Conservation (phyloP, 139 green algal genomes). For the Closterium sp. region DNA sequence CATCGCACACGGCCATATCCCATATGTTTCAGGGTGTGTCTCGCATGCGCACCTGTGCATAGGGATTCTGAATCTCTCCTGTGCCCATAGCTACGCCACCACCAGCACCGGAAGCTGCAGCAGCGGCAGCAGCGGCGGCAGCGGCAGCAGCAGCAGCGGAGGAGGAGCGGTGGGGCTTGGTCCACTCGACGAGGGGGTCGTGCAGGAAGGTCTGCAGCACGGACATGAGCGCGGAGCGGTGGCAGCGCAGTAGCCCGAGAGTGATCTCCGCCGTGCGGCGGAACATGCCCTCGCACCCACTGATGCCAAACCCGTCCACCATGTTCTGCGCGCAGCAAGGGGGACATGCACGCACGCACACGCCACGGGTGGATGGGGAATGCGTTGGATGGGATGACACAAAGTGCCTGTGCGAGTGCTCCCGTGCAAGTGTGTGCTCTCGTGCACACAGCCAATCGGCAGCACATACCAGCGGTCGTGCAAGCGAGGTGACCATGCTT, state of each 20-base stretch:
- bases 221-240: constrained; percentile 81
- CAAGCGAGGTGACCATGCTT: too few relatives aligned
- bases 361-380: too few relatives aligned
- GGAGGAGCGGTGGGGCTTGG: constrained; percentile 40
- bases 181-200: constrained; percentile 95
- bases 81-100: neutral
- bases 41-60: constrained; percentile 27
- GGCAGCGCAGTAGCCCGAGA: constrained; percentile 73
- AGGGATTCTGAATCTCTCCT: constrained; percentile 44
- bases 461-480: too few relatives aligned
- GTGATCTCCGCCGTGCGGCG: constrained; percentile 79
- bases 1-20: too few relatives aligned
- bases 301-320: constrained; percentile 88
- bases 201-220: constrained; percentile 96
- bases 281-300: constrained; percentile 86
- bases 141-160: neutral
- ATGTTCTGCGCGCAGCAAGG: constrained; percentile 75
- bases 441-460: too few relatives aligned
- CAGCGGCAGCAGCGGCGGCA: too few relatives aligned
- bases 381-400: too few relatives aligned
- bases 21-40: too few relatives aligned
- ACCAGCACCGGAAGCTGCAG: neutral
- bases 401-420: too few relatives aligned
- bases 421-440: too few relatives aligned
- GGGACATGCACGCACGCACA: too few relatives aligned